phyloP scores from a whole-genome alignment of 169 alveolate genomes.

The Eimeria sp. region DNA sequence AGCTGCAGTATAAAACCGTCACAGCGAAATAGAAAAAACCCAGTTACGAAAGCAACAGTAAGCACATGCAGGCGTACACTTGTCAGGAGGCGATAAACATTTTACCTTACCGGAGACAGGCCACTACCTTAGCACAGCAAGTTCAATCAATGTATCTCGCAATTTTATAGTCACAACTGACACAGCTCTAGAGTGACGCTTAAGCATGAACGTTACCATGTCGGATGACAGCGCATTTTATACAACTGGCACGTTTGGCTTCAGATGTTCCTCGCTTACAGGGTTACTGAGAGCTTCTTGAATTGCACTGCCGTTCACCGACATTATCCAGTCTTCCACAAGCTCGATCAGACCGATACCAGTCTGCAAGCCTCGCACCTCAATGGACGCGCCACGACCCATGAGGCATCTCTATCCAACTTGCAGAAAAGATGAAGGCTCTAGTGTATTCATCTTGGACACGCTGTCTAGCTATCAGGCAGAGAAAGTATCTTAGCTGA shows the following conservation, averaged over 20 bases:
- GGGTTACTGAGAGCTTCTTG: conserved; percentile 59
- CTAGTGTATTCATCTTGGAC: background rate
- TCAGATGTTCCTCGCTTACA: conserved; percentile 5
- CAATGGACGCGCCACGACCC: background rate
- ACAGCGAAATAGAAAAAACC: background rate
- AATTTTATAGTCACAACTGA: background rate
- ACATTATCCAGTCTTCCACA: conserved; percentile 70
- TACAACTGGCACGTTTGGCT: background rate
- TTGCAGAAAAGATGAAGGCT: background rate
- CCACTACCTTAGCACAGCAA: background rate
- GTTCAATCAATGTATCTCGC: background rate
- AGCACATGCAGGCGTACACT: background rate
- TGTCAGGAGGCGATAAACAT: background rate
- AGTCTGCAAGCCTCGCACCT: conserved; percentile 15
- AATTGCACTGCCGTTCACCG: conserved; percentile 32
- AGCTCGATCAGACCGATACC: conserved; percentile 54
- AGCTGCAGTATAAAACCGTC: conserved; percentile 28
- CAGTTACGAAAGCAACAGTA: background rate
- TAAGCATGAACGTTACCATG: background rate
- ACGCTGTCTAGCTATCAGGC: background rate
- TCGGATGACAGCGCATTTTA: background rate
- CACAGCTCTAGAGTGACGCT: background rate
- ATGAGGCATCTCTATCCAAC: background rate
- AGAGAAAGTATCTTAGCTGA: background rate
- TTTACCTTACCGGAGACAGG: background rate